phyloP scores from a whole-genome alignment of 306 rosid species.

The Gastrolobium villosum region DNA sequence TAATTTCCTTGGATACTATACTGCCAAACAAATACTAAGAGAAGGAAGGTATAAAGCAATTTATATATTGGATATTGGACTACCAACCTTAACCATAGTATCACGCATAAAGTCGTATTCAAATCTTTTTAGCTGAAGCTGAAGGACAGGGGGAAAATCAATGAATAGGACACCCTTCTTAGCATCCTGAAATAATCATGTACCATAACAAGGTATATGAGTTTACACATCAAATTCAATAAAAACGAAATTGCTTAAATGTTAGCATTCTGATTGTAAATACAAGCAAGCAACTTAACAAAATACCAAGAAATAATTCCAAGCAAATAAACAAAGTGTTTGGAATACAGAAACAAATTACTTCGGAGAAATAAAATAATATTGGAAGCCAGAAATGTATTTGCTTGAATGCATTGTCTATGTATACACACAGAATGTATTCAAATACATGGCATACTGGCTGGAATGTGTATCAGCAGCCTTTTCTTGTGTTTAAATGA shows the following conservation, averaged over 20 bases:
- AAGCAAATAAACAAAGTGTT: constrained; percentile 16
- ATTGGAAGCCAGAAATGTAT: not conserved
- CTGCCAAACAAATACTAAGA: constrained; percentile 3
- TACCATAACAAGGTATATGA: constrained; percentile 38
- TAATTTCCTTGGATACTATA: not conserved
- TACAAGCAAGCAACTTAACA: constrained; percentile 4
- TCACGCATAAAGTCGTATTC: constrained; percentile 94
- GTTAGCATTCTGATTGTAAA: constrained; percentile 15
- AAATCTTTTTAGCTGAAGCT: constrained; percentile 91
- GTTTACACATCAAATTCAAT: constrained; percentile 28
- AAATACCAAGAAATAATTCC: constrained; percentile 21
- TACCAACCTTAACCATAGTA: constrained; percentile 92
- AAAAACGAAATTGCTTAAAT: constrained; percentile 15
- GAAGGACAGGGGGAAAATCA: constrained; percentile 95
- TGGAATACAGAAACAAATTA: not conserved
- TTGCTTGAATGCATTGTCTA: too few relatives aligned
- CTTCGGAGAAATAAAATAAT: constrained; percentile 8
- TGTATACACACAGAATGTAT: too few relatives aligned
- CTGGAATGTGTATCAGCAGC: too few relatives aligned
- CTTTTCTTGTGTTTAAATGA: too few relatives aligned
- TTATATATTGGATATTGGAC: constrained; percentile 28
- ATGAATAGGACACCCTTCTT: constrained; percentile 92
- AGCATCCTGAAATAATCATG: constrained; percentile 75
- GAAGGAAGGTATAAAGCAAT: not conserved
- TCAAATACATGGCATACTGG: too few relatives aligned